phyloP scores from a whole-genome alignment of 2,329 filamentous ascomycete genomes.

The Chaetomium sp. region DNA sequence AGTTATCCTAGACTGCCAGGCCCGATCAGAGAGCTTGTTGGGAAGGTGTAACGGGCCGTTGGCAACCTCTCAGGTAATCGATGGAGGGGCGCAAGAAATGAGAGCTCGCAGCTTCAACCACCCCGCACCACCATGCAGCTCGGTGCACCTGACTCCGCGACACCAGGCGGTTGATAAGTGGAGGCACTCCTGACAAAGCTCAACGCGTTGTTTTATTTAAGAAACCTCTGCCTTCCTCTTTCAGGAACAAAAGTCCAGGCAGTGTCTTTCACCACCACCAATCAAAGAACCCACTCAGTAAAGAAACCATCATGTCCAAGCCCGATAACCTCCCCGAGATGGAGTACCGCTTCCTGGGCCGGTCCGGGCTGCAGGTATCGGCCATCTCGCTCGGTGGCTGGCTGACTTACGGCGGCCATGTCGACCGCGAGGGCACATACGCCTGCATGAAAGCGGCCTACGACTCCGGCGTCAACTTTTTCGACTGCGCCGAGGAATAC shows the following conservation, averaged over 20 bases:
- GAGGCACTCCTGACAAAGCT: not conserved
- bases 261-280: not conserved
- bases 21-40: not conserved
- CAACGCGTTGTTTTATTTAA: not conserved
- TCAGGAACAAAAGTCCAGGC: not conserved
- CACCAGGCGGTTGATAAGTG: not conserved
- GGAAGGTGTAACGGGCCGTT: not conserved
- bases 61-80: not conserved
- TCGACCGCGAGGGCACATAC: conserved; percentile 49
- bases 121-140: conserved; percentile 6
- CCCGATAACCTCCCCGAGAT: conserved; percentile 38
- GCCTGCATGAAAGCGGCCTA: conserved; percentile 58
- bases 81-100: conserved; percentile 1
- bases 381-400: conserved; percentile 63
- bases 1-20: too few relatives aligned
- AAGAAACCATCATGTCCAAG: conserved; percentile 17
- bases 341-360: conserved; percentile 66
- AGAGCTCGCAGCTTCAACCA: not conserved
- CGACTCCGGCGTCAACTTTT: conserved; percentile 57
- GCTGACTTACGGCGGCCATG: conserved; percentile 69
- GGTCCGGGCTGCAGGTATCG: conserved; percentile 66
- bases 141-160: conserved; percentile 1
- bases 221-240: not conserved
- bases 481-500: conserved; percentile 56
- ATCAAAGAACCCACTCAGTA: not conserved